These are phyloP conservation scores for Vigna hirtella DNA, from an alignment of 306 rosid genomes.

Conservation along the genomic window DNA sequence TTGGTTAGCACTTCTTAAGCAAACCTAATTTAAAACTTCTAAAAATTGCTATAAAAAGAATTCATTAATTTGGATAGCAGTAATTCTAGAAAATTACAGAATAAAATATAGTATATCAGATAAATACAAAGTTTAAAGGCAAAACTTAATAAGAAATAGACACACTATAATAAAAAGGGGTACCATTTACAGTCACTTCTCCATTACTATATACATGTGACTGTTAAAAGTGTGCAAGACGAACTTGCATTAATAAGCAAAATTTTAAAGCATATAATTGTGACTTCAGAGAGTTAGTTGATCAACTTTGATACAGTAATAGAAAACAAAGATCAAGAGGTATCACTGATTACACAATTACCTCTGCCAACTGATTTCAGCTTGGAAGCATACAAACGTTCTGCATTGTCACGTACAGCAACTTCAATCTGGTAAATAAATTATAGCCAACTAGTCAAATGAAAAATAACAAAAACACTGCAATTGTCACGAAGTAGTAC, in stretches of 20 bases:
- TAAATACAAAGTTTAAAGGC: constrained; percentile 22
- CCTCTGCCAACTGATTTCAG: constrained; percentile 86
- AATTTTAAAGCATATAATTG: neutral
- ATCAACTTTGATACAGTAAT: too few relatives aligned
- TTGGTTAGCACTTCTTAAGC: constrained; percentile 41
- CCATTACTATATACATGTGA: constrained; percentile 9
- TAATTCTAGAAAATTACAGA: constrained; percentile 22
- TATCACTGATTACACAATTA: constrained; percentile 48
- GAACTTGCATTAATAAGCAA: constrained; percentile 23
- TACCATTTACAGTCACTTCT: constrained; percentile 12
- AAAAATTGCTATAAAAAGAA: neutral
- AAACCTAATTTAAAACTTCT: constrained; percentile 5
- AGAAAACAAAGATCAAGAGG: constrained; percentile 23
- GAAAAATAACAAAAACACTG: constrained; percentile 24
- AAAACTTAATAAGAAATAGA: constrained; percentile 4
- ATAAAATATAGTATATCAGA: constrained; percentile 24
- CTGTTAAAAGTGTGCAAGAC: constrained; percentile 13
- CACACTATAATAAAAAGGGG: constrained; percentile 5
- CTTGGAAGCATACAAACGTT: constrained; percentile 79
- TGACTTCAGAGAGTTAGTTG: constrained; percentile 21
- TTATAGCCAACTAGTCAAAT: constrained; percentile 36
- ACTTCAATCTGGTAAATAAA: constrained; percentile 75
- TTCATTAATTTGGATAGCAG: neutral
- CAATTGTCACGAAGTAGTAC: neutral
- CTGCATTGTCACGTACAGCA: constrained; percentile 95